phyloP scores from a whole-genome alignment of 305 asterid species.

The Solanum hybrid region DNA sequence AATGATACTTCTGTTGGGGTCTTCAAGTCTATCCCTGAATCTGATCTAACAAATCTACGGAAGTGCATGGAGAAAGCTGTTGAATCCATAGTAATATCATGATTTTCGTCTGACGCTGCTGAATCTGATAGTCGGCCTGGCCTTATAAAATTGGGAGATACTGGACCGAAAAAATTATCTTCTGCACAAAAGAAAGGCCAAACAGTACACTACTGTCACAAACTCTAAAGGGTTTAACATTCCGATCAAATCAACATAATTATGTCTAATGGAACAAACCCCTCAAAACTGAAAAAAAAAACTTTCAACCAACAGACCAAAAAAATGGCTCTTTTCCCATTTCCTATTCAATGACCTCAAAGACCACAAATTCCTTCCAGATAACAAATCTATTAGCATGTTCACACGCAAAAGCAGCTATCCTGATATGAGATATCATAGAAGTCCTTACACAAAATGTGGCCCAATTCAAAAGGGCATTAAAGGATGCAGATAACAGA shows the following conservation, averaged over 20 bases:
- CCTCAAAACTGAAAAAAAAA: neutral
- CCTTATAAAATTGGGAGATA: constrained; percentile 82
- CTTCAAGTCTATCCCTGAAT: constrained; percentile 64
- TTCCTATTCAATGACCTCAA: neutral
- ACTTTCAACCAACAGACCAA: neutral
- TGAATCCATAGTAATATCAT: constrained; percentile 93
- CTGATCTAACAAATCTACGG: constrained; percentile 83
- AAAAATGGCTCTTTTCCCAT: neutral
- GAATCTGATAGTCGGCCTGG: constrained; percentile 76
- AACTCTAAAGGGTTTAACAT: neutral
- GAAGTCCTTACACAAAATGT: constrained; percentile 1
- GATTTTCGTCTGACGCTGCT: constrained; percentile 72
- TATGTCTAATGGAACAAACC: neutral
- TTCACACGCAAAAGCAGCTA: neutral
- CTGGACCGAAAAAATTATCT: constrained; percentile 92
- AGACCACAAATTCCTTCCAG: neutral
- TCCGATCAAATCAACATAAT: neutral
- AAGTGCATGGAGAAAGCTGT: constrained; percentile 97
- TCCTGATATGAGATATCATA: neutral
- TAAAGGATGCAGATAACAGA: neutral
- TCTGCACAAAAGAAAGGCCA: constrained; percentile 40
- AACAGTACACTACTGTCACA: neutral
- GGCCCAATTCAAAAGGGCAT: neutral
- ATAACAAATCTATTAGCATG: neutral
- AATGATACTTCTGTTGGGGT: constrained; percentile 58